A percentile compares a stretch with the other conserved stretches of the same genome.
Conservation (phyloP, 192 early-diverging fungal genomes). For the Kappamyces sp. region DNA sequence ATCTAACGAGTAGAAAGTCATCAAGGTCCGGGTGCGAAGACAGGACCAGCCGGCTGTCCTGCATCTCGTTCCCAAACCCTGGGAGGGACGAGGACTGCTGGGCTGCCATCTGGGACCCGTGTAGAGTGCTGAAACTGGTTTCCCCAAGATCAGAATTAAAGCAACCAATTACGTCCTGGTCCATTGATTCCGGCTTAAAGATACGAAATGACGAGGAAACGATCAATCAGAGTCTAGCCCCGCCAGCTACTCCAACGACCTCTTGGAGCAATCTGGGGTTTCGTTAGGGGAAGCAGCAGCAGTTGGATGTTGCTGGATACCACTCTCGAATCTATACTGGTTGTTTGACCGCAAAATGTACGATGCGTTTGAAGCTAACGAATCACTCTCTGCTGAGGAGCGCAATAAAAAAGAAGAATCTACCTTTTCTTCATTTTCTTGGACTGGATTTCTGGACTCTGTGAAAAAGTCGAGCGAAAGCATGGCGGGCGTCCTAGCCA, state of each 20-base stretch:
- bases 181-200: too few relatives aligned
- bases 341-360: conserved; percentile 8
- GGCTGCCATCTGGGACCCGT: conserved; percentile 24
- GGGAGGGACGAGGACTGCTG: conserved; percentile 40
- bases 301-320: neutral
- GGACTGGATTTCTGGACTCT: conserved; percentile 4
- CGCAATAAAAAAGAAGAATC: conserved; percentile 4
- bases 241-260: too few relatives aligned
- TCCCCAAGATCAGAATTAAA: too few relatives aligned
- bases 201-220: too few relatives aligned
- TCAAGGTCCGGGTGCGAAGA: conserved; percentile 24
- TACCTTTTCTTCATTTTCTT: conserved; percentile 3
- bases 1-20: conserved; percentile 16
- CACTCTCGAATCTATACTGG: neutral
- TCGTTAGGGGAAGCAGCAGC: neutral
- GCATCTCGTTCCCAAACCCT: conserved; percentile 28
- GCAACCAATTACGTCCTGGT: too few relatives aligned
- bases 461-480: conserved; percentile 10
- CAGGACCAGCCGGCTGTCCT: conserved; percentile 1
- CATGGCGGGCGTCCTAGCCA: neutral
- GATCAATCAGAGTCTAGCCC: too few relatives aligned
- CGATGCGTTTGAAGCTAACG: conserved; percentile 3
- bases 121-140: too few relatives aligned
- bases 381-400: neutral
- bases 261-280: neutral